Evolutionary conservation across 306 rosid species (phyloP).

Genomic region (Betula pendula): DNA sequence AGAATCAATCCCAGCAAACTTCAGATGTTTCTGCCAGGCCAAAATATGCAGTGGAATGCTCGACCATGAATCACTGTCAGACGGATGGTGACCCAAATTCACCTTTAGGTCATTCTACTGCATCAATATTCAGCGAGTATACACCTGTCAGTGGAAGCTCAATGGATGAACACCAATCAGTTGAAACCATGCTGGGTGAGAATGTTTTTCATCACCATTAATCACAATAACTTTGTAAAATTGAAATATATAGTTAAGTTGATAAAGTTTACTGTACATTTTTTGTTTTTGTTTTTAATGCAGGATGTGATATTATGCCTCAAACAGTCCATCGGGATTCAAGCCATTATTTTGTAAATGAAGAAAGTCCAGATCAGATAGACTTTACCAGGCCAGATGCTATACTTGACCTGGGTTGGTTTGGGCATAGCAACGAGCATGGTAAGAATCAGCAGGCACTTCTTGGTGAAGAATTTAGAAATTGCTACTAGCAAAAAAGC

Average conservation of each 20-base stretch:
- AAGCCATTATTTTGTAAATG: constrained; percentile 5
- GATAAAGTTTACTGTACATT: neutral
- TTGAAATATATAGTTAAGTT: neutral
- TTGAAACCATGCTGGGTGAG: constrained; percentile 55
- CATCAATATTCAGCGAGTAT: constrained; percentile 47
- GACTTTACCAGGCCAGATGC: constrained; percentile 51
- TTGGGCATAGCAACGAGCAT: constrained; percentile 32
- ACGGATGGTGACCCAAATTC: constrained; percentile 42
- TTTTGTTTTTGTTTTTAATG: neutral
- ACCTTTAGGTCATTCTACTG: constrained; percentile 55
- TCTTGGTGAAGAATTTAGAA: constrained; percentile 38
- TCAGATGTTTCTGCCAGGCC: constrained; percentile 32
- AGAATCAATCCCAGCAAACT: constrained; percentile 35
- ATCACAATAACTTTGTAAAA: neutral
- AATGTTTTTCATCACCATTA: constrained; percentile 5
- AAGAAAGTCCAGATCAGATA: constrained; percentile 11
- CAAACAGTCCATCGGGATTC: constrained; percentile 39
- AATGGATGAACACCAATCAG: constrained; percentile 39
- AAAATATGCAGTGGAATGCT: constrained; percentile 34
- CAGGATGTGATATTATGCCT: constrained; percentile 44
- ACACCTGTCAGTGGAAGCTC: constrained; percentile 56
- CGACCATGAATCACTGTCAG: constrained; percentile 34
- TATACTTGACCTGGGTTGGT: constrained; percentile 50
- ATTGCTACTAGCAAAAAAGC: constrained; percentile 27
- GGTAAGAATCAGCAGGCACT: constrained; percentile 35